Conservation (phyloP, 2,329 filamentous ascomycete species). For the Aspergillus amoenus region DNA sequence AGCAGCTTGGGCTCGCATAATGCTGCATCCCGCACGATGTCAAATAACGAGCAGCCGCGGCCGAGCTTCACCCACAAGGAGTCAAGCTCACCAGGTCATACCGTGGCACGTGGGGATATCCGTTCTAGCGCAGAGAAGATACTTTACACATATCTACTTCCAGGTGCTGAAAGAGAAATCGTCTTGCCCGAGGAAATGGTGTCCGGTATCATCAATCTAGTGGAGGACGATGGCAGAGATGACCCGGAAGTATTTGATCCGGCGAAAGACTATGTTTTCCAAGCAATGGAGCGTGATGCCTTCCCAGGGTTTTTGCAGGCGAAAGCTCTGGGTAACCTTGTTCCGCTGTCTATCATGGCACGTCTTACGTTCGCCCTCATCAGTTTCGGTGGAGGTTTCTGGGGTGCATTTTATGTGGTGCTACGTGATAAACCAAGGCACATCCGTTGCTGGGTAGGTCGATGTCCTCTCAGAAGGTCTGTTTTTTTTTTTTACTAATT, state of each 20-base stretch:
- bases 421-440: conserved; percentile 75
- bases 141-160: conserved; percentile 93
- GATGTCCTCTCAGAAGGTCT: neutral
- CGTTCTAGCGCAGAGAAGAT: conserved; percentile 95
- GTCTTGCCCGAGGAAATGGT: conserved; percentile 86
- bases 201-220: conserved; percentile 77
- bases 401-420: conserved; percentile 90
- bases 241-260: conserved; percentile 97
- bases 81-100: conserved; percentile 79
- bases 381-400: conserved; percentile 87
- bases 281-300: conserved; percentile 99
- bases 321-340: conserved; percentile 93
- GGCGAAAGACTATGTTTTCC: conserved; percentile 98
- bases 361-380: conserved; percentile 82
- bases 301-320: conserved; percentile 94
- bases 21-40: conserved; percentile 35
- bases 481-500: conserved; percentile 19
- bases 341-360: conserved; percentile 84
- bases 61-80: conserved; percentile 66
- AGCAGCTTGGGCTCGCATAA: conserved; percentile 52
- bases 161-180: conserved; percentile 95
- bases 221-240: conserved; percentile 88
- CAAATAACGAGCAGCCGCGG: conserved; percentile 48
- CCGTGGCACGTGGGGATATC: conserved; percentile 85
- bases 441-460: conserved; percentile 82